phyloP scores from a whole-genome alignment of 2,329 filamentous ascomycete genomes.

The Fragosphaeria purpurea region DNA sequence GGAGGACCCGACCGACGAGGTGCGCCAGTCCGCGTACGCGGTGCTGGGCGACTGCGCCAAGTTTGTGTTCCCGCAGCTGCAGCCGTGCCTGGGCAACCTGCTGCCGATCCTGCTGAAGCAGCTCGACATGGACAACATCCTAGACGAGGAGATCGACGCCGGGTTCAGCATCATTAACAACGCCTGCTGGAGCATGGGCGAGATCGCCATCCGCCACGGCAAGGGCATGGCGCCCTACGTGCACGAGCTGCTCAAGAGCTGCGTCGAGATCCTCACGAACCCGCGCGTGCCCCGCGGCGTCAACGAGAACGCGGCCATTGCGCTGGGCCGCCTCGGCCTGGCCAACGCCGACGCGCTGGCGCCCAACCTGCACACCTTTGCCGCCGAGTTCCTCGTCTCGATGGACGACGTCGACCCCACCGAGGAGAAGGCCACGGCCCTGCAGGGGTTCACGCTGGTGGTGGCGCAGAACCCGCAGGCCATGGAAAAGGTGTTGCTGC shows the following conservation, averaged over 20 bases:
- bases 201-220: constrained; percentile 74
- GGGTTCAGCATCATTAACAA: constrained; percentile 95
- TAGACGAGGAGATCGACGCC: constrained; percentile 72
- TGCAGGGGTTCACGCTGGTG: constrained; percentile 79
- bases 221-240: constrained; percentile 68
- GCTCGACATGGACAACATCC: constrained; percentile 67
- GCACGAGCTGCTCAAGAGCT: constrained; percentile 63
- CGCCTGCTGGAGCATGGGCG: constrained; percentile 91
- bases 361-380: constrained; percentile 69
- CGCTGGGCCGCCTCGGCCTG: constrained; percentile 77
- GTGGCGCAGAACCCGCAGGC: constrained; percentile 81
- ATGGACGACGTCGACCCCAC: constrained; percentile 81
- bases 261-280: constrained; percentile 76
- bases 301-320: constrained; percentile 88
- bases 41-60: constrained; percentile 90
- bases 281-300: constrained; percentile 77
- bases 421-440: constrained; percentile 88
- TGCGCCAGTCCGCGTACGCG: constrained; percentile 91
- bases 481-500: constrained; percentile 75
- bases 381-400: constrained; percentile 67
- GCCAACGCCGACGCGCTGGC: constrained; percentile 68
- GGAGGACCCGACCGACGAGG: constrained; percentile 83
- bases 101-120: constrained; percentile 78
- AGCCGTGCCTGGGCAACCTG: constrained; percentile 61
- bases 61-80: constrained; percentile 76